Evolutionary conservation across 164 flowering plant genomes (phyloP).

Genomic region (Platanus orientalis): DNA sequence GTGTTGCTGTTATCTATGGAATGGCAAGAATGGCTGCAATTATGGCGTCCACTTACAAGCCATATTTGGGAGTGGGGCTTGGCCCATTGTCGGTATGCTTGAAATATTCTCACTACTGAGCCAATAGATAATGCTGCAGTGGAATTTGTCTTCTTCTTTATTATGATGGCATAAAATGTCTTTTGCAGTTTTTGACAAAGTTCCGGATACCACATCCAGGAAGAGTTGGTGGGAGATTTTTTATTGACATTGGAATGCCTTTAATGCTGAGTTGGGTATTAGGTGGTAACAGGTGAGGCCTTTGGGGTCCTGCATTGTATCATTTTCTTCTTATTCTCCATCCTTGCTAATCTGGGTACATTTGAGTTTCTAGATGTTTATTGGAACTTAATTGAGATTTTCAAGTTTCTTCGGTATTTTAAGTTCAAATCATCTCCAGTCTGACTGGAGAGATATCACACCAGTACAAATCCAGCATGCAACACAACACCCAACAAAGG

Average conservation of each 20-base stretch:
- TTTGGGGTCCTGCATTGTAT: background rate
- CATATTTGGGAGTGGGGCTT: conserved; percentile 91
- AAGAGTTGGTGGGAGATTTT: conserved; percentile 82
- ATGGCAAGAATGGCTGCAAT: conserved; percentile 94
- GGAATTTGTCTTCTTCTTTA: background rate
- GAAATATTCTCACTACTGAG: background rate
- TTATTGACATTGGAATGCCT: conserved; percentile 75
- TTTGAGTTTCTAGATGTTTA: too few relatives aligned
- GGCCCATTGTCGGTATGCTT: conserved; percentile 82
- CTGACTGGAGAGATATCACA: too few relatives aligned
- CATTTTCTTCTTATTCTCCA: too few relatives aligned
- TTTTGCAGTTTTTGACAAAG: conserved; percentile 73
- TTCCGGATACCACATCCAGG: conserved; percentile 91
- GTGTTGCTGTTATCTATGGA: conserved; percentile 84
- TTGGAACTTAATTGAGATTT: too few relatives aligned
- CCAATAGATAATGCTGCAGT: background rate
- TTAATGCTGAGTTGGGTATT: conserved; percentile 85
- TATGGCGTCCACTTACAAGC: conserved; percentile 93
- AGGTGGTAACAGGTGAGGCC: conserved; percentile 82
- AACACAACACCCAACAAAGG: too few relatives aligned
- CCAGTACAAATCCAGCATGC: too few relatives aligned
- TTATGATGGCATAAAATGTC: conserved; percentile 7
- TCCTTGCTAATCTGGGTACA: background rate
- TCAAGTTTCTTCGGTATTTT: too few relatives aligned
- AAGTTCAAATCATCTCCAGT: too few relatives aligned